Percentiles rank a stretch among this genome's conserved stretches.
These are phyloP conservation scores for Anethum foeniculum DNA, from an alignment of 140 eudicot species.

Conservation along the genomic window DNA sequence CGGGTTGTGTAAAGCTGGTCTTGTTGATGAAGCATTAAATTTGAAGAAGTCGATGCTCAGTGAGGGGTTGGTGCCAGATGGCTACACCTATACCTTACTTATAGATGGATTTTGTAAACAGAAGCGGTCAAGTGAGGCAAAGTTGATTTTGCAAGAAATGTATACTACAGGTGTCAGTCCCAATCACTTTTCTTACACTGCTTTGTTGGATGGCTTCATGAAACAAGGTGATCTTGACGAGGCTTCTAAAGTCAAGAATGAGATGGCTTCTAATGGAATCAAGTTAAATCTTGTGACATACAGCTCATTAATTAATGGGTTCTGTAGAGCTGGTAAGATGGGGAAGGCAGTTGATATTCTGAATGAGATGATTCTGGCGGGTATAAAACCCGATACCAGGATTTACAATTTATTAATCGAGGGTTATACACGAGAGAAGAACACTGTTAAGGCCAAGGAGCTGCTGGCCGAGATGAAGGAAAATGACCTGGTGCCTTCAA, in stretches of 20 bases:
- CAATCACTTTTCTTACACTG: conserved; percentile 49
- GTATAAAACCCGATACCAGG: conserved; percentile 31
- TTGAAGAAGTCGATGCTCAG: conserved; percentile 49
- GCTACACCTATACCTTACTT: conserved; percentile 56
- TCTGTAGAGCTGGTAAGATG: conserved; percentile 49
- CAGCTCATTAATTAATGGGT: conserved; percentile 53
- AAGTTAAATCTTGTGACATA: conserved; percentile 48
- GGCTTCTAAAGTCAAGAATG: conserved; percentile 51
- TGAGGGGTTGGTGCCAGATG: conserved; percentile 64
- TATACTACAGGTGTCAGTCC: conserved; percentile 39
- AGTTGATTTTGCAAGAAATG: conserved; percentile 65
- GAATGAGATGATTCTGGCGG: conserved; percentile 34
- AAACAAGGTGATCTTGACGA: conserved; percentile 65
- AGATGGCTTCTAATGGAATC: conserved; percentile 49
- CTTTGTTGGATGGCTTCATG: conserved; percentile 83
- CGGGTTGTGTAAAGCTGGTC: conserved; percentile 59
- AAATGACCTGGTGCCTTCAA: conserved; percentile 34
- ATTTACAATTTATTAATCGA: conserved; percentile 33
- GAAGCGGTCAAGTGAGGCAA: conserved; percentile 59
- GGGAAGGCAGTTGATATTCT: conserved; percentile 29
- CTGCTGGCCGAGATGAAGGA: conserved; percentile 37
- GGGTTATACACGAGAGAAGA: conserved; percentile 28
- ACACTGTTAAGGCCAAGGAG: conserved; percentile 38
- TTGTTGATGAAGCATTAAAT: conserved; percentile 62
- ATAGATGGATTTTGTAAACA: conserved; percentile 62